Conservation (phyloP, 306 rosid genomes). For the Senna siamea region DNA sequence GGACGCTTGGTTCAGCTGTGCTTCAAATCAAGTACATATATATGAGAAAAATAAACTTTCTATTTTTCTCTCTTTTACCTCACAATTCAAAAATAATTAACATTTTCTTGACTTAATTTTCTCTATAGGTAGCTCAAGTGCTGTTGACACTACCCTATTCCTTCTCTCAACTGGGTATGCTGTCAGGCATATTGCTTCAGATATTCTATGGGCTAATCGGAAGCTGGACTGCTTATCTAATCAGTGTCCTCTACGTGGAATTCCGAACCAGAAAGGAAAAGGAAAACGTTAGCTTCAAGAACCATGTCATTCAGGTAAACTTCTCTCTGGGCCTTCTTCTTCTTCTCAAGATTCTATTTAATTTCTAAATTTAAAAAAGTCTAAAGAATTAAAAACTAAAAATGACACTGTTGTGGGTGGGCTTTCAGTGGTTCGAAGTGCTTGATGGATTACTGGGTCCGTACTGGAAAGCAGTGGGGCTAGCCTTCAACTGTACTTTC, state of each 20-base stretch:
- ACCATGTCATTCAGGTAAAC: slow-evolving; percentile 21
- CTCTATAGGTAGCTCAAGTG: slow-evolving; percentile 9
- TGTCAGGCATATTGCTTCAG: slow-evolving; percentile 8
- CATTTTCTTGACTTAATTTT: no score
- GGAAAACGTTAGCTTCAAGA: slow-evolving; percentile 21
- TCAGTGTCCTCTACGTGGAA: slow-evolving; percentile 17
- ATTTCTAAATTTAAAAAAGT: no score
- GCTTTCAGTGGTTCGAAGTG: slow-evolving; percentile 30
- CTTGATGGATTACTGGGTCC: slow-evolving; percentile 17
- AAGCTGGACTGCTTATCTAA: slow-evolving; percentile 25
- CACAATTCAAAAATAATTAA: not conserved
- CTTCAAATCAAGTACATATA: slow-evolving; percentile 27
- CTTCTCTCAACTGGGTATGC: slow-evolving; percentile 27
- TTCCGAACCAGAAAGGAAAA: slow-evolving; percentile 20
- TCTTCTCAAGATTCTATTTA: no score
- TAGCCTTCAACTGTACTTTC: slow-evolving; percentile 25
- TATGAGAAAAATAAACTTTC: no score
- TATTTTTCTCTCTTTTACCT: not conserved
- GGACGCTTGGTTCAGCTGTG: slow-evolving; percentile 31
- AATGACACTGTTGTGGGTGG: not conserved
- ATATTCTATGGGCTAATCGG: not conserved
- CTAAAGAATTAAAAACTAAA: not conserved
- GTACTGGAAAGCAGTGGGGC: slow-evolving; percentile 15
- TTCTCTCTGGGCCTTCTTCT: no score
- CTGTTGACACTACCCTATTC: slow-evolving; percentile 16